Evolutionary conservation across 352 stramenopile species (phyloP).

Genomic region (Globisporangium acanthophoron): DNA sequence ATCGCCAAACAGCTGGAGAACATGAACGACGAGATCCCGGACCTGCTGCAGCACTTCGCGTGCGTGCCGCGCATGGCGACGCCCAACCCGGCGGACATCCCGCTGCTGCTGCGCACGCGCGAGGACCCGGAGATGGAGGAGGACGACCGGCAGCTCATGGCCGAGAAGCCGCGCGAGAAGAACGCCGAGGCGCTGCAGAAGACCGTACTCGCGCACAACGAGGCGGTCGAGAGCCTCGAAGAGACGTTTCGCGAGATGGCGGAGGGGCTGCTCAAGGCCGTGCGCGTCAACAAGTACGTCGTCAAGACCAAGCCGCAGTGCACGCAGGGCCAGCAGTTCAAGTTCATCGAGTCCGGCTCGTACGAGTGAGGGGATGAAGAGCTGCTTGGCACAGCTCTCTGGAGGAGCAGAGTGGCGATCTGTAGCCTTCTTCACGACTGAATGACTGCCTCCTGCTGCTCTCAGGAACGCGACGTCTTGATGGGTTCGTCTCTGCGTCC

Average conservation of each 20-base stretch:
- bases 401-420: too few relatives aligned
- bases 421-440: too few relatives aligned
- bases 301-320: conserved; percentile 72
- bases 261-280: conserved; percentile 75
- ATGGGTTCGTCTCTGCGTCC: too few relatives aligned
- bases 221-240: conserved; percentile 71
- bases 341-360: conserved; percentile 82
- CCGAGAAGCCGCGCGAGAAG: conserved; percentile 58
- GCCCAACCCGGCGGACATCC: conserved; percentile 71
- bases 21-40: conserved; percentile 85
- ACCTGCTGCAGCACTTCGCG: conserved; percentile 81
- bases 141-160: conserved; percentile 67
- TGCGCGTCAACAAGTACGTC: conserved; percentile 83
- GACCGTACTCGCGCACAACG: conserved; percentile 58
- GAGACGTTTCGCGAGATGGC: conserved; percentile 84
- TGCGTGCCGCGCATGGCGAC: conserved; percentile 81
- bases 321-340: conserved; percentile 76
- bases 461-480: too few relatives aligned
- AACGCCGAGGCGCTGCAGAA: conserved; percentile 65
- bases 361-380: conserved; percentile 28
- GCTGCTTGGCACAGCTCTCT: not conserved
- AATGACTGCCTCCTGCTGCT: too few relatives aligned
- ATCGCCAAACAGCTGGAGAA: conserved; percentile 86
- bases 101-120: conserved; percentile 69
- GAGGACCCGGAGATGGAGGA: conserved; percentile 86